Evolutionary conservation across 2,329 filamentous ascomycete genomes (phyloP), one percentile per base, ranked within the genome.

Genomic region (Elsinoe arachidis): DNA sequence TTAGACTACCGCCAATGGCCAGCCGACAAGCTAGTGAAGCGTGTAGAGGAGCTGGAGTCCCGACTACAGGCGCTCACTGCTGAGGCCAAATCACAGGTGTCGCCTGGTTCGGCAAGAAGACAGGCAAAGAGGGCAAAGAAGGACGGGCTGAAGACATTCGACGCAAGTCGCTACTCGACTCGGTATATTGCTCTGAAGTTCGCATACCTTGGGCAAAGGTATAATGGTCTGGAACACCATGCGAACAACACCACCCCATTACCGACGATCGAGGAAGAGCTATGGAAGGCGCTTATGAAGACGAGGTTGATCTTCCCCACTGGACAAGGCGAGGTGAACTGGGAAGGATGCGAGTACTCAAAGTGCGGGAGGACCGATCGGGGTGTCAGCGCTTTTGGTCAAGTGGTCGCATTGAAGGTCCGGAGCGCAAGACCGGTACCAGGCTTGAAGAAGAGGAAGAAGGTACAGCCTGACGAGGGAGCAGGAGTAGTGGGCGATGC

Each of bases 381-480:
- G 56, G 93, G 93, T 11, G 93, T 99, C 35, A 96, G 90, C 71
- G 91, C 93, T 2, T 99, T 99, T 74, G 93, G 93, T 0, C 93
- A 99, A 75, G 93, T 99, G 58, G 84, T 99, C 66, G 87, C 85
- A 0, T 74, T 99, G 39, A 77, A 86, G 57, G 85, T 99, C 14
- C 79, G 92, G 68, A 96, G 91, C 71, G 87, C 87, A 65, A 76
- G 81, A 63, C 89, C 89, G 1, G 66, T 66, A 56, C 57, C 55
- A n/a, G 44, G 62, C 62, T 47, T 39, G 58, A 47, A 43, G 54
- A 57, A 19, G 58, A 56, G 41, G 59, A 60, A 54, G 44, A 34
- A 53, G 14, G 58, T 54, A 5, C 15, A 35, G 21, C 14, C 10
- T 14, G 26, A 26, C 30, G 46, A 34, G 1, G 11, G 57, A 39